These are phyloP conservation scores for Canavalia gladiata DNA, from an alignment of 306 rosid species.

Conservation along the genomic window DNA sequence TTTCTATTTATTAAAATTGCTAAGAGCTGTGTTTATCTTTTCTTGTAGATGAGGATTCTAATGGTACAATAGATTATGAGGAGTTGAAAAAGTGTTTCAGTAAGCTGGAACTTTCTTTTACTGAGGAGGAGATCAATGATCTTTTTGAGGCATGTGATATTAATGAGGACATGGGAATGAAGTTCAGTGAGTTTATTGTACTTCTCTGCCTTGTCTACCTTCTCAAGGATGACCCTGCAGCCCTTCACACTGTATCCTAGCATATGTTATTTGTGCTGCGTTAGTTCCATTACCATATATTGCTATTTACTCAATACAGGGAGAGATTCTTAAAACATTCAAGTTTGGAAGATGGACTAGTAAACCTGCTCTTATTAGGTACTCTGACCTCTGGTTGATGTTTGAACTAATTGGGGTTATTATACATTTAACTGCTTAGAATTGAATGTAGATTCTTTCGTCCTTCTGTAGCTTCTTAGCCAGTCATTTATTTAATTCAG, in stretches of 20 bases:
- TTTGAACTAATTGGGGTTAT: conserved; percentile 41
- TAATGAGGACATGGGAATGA: conserved; percentile 77
- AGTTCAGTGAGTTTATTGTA: conserved; percentile 88
- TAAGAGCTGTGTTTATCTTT: conserved; percentile 45
- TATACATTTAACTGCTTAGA: conserved; percentile 9
- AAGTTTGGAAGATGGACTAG: conserved; percentile 16
- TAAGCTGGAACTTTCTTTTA: conserved; percentile 70
- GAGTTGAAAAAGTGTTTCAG: conserved; percentile 83
- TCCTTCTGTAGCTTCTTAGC: conserved; percentile 4
- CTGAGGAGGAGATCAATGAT: conserved; percentile 80
- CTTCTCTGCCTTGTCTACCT: conserved; percentile 89
- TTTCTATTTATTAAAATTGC: conserved; percentile 27
- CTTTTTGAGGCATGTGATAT: conserved; percentile 91
- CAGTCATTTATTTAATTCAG: conserved; percentile 14
- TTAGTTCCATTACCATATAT: conserved; percentile 30
- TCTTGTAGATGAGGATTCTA: conserved; percentile 84
- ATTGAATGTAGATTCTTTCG: conserved; percentile 18
- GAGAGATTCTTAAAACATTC: conserved; percentile 19
- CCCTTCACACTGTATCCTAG: conserved; percentile 69
- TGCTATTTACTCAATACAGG: conserved; percentile 6
- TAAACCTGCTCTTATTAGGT: background rate
- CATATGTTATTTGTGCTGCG: conserved; percentile 15
- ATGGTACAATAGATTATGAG: conserved; percentile 78
- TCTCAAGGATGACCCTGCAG: conserved; percentile 74
- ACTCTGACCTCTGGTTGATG: conserved; percentile 10